Evolutionary conservation across 1,139 yeast species (phyloP), one percentile per base, ranked within the genome.

Genomic region (Hyphopichia burtonii): DNA sequence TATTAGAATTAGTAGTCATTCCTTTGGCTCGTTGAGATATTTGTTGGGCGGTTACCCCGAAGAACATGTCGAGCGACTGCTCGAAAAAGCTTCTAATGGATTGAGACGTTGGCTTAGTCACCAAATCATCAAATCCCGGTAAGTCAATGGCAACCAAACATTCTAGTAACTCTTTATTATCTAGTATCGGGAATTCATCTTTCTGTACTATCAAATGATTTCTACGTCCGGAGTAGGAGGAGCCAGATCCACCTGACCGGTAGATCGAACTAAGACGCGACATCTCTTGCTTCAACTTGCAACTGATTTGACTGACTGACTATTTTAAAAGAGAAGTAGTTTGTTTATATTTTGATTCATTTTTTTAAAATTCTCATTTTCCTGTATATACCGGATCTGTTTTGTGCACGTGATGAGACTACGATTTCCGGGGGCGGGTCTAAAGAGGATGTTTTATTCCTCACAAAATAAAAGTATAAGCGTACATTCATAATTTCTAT

Each of bases 61-160:
- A 70, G 53, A 85, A 87, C 17, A 80, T 73, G 45, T 85, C 93
- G 45, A 87, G 68, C 17, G 88, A 78, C 56, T 85, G 91, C 50
- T 84, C 87, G 46, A 83, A 80, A 31, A 88, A 61, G 16, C 78
- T 67, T 42, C 74, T 76, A 45, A 86, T 76, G 53, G 79, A 86
- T 36, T 76, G 77, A 14, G 83, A 70, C 1, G 87, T 78, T 7
- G 96, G 96, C 49, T 75, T 81, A 19, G 69, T 54, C 3, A 88
- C 69, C 46, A 78, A 72, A 30, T 83, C 89, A 50, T 83, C 90
- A 16, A 78, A 73, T 0, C 83, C 85, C 12, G 69, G 59, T 40
- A 86, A 78, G 45, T 82, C 86, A 56, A 86, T 82, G 44, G 80
- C 78, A 46, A 78, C 81, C 28, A 86, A 63, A 54, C 87, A 82